Evolutionary conservation across 805 yeast genomes (phyloP).

Genomic region (Tetrapisispora nanseiensis): DNA sequence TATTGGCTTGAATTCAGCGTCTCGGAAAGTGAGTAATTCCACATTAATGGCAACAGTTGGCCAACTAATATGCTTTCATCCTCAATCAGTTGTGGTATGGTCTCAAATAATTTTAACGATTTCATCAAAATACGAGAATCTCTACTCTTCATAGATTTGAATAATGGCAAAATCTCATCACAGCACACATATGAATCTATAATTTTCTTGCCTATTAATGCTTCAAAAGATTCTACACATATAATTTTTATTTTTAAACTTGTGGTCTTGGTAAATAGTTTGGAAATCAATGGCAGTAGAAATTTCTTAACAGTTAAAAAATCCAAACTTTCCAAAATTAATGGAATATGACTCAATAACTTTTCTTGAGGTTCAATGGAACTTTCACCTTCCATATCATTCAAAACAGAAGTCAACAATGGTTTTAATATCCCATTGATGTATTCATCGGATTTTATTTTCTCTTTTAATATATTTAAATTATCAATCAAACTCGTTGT

Average conservation of each 20-base stretch:
- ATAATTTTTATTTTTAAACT: constrained; percentile 67
- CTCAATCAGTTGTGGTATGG: constrained; percentile 32
- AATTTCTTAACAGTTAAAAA: constrained; percentile 64
- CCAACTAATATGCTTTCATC: constrained; percentile 42
- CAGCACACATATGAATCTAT: constrained; percentile 62
- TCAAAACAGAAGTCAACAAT: constrained; percentile 19
- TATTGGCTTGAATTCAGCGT: constrained; percentile 37
- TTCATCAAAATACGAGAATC: constrained; percentile 53
- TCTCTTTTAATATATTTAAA: constrained; percentile 37
- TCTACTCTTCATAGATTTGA: constrained; percentile 66
- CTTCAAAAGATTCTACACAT: constrained; percentile 50
- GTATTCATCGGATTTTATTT: constrained; percentile 46
- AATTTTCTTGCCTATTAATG: constrained; percentile 46
- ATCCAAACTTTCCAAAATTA: constrained; percentile 42
- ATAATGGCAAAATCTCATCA: constrained; percentile 74
- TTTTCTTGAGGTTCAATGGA: constrained; percentile 39
- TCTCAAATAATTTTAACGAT: constrained; percentile 36
- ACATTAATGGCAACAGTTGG: constrained; percentile 44
- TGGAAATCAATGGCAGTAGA: constrained; percentile 63
- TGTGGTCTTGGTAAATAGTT: constrained; percentile 74
- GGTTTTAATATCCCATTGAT: constrained; percentile 26
- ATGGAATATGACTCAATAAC: constrained; percentile 36
- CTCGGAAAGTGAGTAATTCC: constrained; percentile 40
- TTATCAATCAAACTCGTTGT: constrained; percentile 38
- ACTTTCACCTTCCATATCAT: constrained; percentile 14